These are phyloP conservation scores for Pythium sp. DNA, from an alignment of 352 stramenopile species.

Conservation along the genomic window DNA sequence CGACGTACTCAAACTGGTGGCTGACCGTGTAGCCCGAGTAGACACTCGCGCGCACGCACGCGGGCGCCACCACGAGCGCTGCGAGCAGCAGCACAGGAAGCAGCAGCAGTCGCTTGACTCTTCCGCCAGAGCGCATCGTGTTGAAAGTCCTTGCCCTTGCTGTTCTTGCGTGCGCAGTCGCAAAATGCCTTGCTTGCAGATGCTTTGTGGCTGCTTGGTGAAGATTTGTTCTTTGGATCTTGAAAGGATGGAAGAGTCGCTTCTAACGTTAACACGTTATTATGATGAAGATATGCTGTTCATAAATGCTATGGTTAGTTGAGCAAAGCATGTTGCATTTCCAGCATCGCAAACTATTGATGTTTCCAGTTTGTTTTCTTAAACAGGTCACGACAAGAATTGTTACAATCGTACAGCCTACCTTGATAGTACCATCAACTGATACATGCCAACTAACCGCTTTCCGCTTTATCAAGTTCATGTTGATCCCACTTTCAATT, in stretches of 20 bases:
- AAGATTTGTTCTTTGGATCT: neutral
- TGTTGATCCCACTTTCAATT: neutral
- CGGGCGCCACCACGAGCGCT: slow-evolving; percentile 6
- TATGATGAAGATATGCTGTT: too few species aligned
- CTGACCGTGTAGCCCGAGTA: slow-evolving; percentile 61
- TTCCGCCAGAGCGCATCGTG: neutral
- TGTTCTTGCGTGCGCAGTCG: neutral
- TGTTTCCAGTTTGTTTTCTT: too few species aligned
- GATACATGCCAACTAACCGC: too few species aligned
- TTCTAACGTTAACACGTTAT: neutral
- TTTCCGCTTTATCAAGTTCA: neutral
- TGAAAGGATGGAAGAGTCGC: neutral
- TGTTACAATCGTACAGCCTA: too few species aligned
- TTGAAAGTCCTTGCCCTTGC: neutral
- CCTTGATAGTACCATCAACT: too few species aligned
- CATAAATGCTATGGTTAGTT: too few species aligned
- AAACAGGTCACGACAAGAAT: too few species aligned
- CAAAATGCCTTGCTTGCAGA: neutral
- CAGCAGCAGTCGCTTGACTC: neutral
- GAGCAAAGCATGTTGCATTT: too few species aligned
- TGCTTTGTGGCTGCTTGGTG: neutral
- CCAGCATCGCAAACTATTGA: too few species aligned
- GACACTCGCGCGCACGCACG: slow-evolving; percentile 30
- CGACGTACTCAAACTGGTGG: slow-evolving; percentile 73
- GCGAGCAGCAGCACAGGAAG: slow-evolving; percentile 14